Evolutionary conservation across 2,329 filamentous ascomycete genomes (phyloP).

Genomic region (Albophoma yamanashiensis): DNA sequence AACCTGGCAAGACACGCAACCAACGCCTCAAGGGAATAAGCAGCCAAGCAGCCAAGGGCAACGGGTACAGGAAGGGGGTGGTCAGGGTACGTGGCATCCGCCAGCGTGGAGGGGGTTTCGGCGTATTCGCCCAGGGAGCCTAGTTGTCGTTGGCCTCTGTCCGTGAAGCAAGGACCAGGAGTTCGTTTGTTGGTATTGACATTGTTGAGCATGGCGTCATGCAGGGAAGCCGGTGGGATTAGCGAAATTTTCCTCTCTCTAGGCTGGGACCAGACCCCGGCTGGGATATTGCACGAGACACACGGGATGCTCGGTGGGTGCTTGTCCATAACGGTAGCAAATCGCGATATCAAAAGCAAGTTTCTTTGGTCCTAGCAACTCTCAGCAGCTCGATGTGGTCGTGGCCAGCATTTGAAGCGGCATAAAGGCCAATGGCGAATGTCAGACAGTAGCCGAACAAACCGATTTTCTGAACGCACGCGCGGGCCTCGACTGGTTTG

Average conservation of each 20-base stretch:
- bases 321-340: not conserved
- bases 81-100: not conserved
- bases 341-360: not conserved
- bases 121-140: not conserved
- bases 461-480: not conserved
- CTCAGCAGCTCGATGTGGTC: not conserved
- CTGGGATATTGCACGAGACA: not conserved
- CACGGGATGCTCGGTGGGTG: not conserved
- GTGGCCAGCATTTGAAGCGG: not conserved
- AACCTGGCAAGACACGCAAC: not conserved
- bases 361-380: not conserved
- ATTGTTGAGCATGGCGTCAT: not conserved
- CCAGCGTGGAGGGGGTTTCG: not conserved
- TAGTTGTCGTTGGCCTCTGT: not conserved
- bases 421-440: not conserved
- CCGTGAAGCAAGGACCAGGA: not conserved
- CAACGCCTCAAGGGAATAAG: not conserved
- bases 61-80: not conserved
- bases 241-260: not conserved
- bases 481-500: not conserved
- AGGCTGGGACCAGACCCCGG: not conserved
- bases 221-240: not conserved
- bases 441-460: not conserved
- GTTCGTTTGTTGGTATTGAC: not conserved
- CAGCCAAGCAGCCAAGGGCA: not conserved